phyloP scores from a whole-genome alignment of 2,329 filamentous ascomycete genomes.

The Alternaria brassicicola region DNA sequence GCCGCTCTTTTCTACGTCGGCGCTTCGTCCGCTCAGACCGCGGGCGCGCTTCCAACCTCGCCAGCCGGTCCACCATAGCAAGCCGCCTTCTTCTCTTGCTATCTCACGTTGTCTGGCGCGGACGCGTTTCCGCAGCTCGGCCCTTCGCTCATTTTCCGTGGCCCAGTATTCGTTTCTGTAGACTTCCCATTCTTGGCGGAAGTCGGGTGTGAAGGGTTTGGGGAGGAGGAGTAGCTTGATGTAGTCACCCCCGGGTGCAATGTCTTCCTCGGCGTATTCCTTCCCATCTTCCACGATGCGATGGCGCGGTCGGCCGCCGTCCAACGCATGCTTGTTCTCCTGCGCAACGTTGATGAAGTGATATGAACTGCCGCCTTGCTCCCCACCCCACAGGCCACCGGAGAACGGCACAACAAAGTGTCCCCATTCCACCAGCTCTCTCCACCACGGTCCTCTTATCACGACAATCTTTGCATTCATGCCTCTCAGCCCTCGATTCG shows the following conservation, averaged over 20 bases:
- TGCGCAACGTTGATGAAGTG: conserved; percentile 72
- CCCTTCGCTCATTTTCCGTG: conserved; percentile 87
- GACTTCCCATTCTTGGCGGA: conserved; percentile 95
- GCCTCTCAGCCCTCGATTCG: conserved; percentile 84
- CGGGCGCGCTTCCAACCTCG: conserved; percentile 55
- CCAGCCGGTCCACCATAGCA: conserved; percentile 88
- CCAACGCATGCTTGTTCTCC: conserved; percentile 39
- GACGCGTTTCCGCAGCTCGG: conserved; percentile 72
- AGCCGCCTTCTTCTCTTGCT: conserved; percentile 70
- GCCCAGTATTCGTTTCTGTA: conserved; percentile 97
- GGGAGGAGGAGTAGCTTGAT: conserved; percentile 88
- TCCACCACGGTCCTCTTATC: conserved; percentile 80
- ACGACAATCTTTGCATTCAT: conserved; percentile 98
- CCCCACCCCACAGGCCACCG: conserved; percentile 43
- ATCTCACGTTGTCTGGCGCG: conserved; percentile 71
- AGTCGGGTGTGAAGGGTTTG: conserved; percentile 93
- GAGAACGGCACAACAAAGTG: conserved; percentile 80
- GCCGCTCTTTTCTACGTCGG: conserved; percentile 42
- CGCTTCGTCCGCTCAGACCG: conserved; percentile 30
- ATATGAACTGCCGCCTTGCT: conserved; percentile 70
- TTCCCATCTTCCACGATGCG: conserved; percentile 64
- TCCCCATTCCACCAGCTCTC: conserved; percentile 73
- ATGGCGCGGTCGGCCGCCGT: conserved; percentile 33
- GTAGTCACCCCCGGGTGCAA: conserved; percentile 87
- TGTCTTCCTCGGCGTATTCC: conserved; percentile 79